These are phyloP conservation scores for Serendipita vermifera DNA, from an alignment of 768 basidiomycete species.

Conservation along the genomic window DNA sequence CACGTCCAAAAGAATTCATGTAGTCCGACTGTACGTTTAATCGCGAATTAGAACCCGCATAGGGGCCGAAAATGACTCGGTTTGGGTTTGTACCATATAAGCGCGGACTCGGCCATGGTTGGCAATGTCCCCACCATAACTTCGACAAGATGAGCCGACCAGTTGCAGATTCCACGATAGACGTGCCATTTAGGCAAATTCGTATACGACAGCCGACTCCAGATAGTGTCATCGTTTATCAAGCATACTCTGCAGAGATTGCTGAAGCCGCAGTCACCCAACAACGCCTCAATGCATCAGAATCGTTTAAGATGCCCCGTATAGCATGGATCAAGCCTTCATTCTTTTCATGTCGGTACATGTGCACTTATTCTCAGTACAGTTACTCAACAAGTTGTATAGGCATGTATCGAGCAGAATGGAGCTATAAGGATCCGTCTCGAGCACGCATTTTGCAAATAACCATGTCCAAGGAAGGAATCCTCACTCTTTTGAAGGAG, in stretches of 20 bases:
- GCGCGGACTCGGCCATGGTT: no score
- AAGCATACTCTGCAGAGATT: not conserved
- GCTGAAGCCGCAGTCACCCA: not conserved
- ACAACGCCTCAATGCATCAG: not conserved
- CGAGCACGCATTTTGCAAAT: not conserved
- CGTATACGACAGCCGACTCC: not conserved
- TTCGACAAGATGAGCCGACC: no score
- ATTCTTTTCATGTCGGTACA: not conserved
- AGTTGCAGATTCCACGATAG: no score
- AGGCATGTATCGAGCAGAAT: not conserved
- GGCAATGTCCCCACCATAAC: no score
- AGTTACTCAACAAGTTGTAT: not conserved
- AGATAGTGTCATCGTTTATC: not conserved
- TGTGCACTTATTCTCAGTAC: no score
- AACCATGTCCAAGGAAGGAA: not conserved
- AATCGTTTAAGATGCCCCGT: not conserved
- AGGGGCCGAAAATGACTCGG: no score
- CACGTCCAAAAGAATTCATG: slow-evolving; percentile 69
- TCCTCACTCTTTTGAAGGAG: not conserved
- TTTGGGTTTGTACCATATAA: no score
- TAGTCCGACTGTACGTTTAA: slow-evolving; percentile 28
- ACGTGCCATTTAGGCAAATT: slow-evolving; percentile 5
- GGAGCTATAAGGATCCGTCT: not conserved
- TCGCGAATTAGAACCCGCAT: no score
- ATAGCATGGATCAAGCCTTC: slow-evolving; percentile 1